phyloP scores from a whole-genome alignment of 495 filamentous ascomycete genomes.

The Aspergillus wentii region DNA sequence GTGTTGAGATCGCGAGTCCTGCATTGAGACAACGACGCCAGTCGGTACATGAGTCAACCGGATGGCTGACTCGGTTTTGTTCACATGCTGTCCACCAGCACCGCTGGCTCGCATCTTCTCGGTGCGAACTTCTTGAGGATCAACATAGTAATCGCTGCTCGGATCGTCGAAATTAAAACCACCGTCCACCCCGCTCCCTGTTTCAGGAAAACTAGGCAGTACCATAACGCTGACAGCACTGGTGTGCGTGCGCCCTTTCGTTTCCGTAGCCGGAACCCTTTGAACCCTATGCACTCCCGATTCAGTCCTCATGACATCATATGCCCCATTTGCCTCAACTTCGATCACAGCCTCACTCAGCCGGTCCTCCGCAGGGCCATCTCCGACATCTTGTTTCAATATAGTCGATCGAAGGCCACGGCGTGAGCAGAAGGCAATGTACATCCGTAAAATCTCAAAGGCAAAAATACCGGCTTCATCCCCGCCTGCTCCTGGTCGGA shows the following conservation, averaged over 20 bases:
- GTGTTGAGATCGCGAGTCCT: conserved; percentile 87
- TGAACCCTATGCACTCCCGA: conserved; percentile 94
- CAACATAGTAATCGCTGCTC: conserved; percentile 82
- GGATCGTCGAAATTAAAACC: conserved; percentile 72
- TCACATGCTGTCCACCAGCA: conserved; percentile 95
- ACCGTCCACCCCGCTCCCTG: conserved; percentile 40
- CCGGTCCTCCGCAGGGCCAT: conserved; percentile 52
- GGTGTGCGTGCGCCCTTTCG: conserved; percentile 85
- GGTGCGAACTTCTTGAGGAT: conserved; percentile 75
- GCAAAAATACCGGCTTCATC: conserved; percentile 88
- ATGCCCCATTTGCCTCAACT: conserved; percentile 70
- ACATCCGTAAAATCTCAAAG: conserved; percentile 84
- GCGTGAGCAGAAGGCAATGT: conserved; percentile 67
- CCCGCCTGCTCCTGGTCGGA: conserved; percentile 90
- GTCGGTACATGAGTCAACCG: conserved; percentile 91
- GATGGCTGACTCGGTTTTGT: conserved; percentile 94
- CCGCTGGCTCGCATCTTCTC: conserved; percentile 92
- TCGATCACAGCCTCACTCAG: conserved; percentile 85
- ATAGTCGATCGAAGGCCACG: conserved; percentile 55
- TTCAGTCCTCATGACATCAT: conserved; percentile 74
- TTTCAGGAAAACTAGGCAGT: conserved; percentile 73
- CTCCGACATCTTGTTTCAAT: conserved; percentile 52
- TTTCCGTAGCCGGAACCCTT: conserved; percentile 85
- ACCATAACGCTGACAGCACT: conserved; percentile 89
- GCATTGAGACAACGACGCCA: conserved; percentile 78